A percentile compares a stretch with the other conserved stretches of the same genome.
Conservation (phyloP, 495 filamentous ascomycete species). For the Xylaria palmicola region DNA sequence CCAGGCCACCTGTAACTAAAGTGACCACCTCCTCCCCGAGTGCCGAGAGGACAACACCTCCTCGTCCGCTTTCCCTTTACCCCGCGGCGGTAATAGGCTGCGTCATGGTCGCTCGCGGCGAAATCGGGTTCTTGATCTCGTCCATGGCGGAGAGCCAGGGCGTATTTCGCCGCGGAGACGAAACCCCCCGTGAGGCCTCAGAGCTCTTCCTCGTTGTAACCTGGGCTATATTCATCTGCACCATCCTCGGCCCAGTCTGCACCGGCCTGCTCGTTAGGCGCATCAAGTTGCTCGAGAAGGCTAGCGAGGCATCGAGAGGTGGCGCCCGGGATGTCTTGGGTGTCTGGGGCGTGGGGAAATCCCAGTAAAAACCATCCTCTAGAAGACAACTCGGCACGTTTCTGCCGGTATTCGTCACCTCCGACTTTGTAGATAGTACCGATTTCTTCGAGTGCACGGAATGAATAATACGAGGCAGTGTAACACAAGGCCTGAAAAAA, state of each 20-base stretch:
- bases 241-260: slow-evolving; percentile 66
- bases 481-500: too few species aligned
- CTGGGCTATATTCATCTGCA: slow-evolving; percentile 77
- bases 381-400: too few species aligned
- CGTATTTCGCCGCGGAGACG: slow-evolving; percentile 44
- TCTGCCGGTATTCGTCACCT: too few species aligned
- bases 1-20: not conserved
- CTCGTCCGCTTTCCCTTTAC: slow-evolving; percentile 56
- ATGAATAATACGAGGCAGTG: too few species aligned
- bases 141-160: slow-evolving; percentile 62
- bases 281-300: slow-evolving; percentile 28
- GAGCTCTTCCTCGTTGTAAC: slow-evolving; percentile 62
- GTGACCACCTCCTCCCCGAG: not conserved
- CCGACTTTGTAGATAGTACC: too few species aligned
- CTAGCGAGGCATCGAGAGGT: slow-evolving; percentile 4
- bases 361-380: not conserved
- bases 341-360: slow-evolving; percentile 25
- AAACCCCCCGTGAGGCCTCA: slow-evolving; percentile 34
- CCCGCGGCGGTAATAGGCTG: slow-evolving; percentile 57
- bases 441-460: not conserved
- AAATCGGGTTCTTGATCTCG: slow-evolving; percentile 78
- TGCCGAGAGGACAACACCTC: slow-evolving; percentile 7
- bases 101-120: slow-evolving; percentile 74
- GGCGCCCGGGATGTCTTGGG: slow-evolving; percentile 23
- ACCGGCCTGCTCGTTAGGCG: slow-evolving; percentile 60